A percentile compares a stretch with the other conserved stretches of the same genome.
Evolutionary conservation across 805 yeast species (phyloP).

Genomic region (Pichia paraexigua): DNA sequence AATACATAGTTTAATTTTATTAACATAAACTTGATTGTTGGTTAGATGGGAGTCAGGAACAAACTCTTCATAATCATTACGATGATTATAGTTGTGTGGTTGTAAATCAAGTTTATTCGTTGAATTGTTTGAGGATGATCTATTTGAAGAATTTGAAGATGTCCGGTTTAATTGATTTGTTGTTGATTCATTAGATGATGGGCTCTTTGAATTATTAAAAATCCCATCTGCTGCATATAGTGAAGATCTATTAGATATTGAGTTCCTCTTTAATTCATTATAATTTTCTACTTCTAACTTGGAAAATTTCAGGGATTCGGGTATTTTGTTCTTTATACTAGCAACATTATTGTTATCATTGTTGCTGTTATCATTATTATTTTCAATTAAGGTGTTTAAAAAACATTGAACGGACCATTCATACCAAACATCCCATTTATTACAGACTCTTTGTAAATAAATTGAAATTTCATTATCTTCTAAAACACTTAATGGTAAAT

Average conservation of each 20-base stretch:
- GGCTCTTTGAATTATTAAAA: background rate
- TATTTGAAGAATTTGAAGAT: background rate
- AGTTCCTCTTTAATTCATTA: background rate
- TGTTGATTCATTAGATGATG: background rate
- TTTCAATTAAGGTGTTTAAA: conserved; percentile 27
- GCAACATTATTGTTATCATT: conserved; percentile 6
- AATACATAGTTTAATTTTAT: conserved; percentile 36
- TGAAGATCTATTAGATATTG: background rate
- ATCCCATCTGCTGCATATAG: background rate
- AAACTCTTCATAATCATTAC: background rate
- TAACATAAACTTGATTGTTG: conserved; percentile 2
- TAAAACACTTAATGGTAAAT: conserved; percentile 41
- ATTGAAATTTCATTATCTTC: conserved; percentile 51
- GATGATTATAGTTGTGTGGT: background rate
- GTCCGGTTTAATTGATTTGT: background rate
- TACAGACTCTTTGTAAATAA: conserved; percentile 40
- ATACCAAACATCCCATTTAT: conserved; percentile 48
- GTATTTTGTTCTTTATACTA: background rate
- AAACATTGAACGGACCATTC: conserved; percentile 57
- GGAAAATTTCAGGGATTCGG: background rate
- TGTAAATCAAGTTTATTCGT: background rate
- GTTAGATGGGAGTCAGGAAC: no score
- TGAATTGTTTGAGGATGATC: background rate
- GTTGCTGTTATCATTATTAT: background rate
- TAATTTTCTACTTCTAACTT: background rate